Conservation (phyloP, 768 basidiomycete genomes). For the Hebeloma cylindrosporum region DNA sequence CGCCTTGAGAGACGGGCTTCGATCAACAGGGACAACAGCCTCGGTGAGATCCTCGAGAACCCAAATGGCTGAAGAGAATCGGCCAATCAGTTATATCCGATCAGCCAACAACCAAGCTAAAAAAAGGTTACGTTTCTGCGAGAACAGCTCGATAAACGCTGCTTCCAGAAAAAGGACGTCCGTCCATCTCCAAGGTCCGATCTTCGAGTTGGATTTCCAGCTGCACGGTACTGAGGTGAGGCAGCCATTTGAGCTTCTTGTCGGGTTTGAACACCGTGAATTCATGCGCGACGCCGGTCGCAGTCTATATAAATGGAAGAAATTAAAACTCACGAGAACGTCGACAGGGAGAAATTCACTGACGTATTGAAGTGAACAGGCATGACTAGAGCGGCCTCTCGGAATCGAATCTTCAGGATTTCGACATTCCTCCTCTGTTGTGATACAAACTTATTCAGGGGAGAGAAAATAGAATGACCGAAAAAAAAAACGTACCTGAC, state of each 20-base stretch:
- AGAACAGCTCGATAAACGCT: no score
- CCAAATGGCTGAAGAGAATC: constrained; percentile 78
- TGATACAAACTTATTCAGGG: no score
- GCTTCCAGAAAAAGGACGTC: no score
- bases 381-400: constrained; percentile 82
- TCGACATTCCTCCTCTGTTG: constrained; percentile 88
- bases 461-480: no score
- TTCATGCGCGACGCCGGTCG: constrained; percentile 71
- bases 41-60: constrained; percentile 62
- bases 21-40: constrained; percentile 63
- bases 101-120: no score
- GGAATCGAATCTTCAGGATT: constrained; percentile 93
- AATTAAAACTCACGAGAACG: no score
- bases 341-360: no score
- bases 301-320: constrained; percentile 41
- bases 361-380: constrained; percentile 85
- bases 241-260: constrained; percentile 85
- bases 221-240: constrained; percentile 81
- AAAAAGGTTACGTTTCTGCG: no score
- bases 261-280: constrained; percentile 86
- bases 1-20: constrained; percentile 56
- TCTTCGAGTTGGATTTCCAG: constrained; percentile 81
- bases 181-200: no score
- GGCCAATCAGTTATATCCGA: no score
- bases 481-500: constrained; percentile 41